Evolutionary conservation across 1,284 basidiomycete genomes (phyloP).

Genomic region (Leccinum pseudoinsigne): DNA sequence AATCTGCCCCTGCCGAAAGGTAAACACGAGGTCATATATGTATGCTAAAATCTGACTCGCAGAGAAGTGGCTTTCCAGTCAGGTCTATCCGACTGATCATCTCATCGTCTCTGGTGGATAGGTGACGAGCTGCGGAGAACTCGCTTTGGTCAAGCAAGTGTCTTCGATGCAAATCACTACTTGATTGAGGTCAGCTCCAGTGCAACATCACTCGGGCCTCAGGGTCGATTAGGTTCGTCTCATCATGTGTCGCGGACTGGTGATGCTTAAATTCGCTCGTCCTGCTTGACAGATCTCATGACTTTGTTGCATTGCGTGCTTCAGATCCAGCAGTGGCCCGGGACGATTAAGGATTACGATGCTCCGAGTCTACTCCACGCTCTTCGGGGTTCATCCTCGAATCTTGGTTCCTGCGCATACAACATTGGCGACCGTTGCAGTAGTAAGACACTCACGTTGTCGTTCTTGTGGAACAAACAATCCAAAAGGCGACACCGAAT

Average conservation of each 20-base stretch:
- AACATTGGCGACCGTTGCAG: neutral
- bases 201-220: too few species aligned
- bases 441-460: neutral
- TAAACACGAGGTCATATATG: neutral
- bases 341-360: neutral
- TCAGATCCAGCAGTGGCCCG: neutral
- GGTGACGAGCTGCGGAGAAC: neutral
- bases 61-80: neutral
- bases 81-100: neutral
- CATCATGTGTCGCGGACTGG: neutral
- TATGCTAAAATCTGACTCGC: neutral
- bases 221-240: too few species aligned
- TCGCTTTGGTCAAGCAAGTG: neutral
- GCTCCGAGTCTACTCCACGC: neutral
- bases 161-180: neutral
- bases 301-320: neutral
- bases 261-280: neutral
- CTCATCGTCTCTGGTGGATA: neutral
- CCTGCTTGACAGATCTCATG: neutral
- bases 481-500: neutral
- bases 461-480: neutral
- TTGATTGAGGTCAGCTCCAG: neutral
- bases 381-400: neutral
- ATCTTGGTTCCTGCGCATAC: neutral
- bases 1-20: neutral